Conservation (phyloP, 148 eudicot species). For the Rhododendron molle region DNA sequence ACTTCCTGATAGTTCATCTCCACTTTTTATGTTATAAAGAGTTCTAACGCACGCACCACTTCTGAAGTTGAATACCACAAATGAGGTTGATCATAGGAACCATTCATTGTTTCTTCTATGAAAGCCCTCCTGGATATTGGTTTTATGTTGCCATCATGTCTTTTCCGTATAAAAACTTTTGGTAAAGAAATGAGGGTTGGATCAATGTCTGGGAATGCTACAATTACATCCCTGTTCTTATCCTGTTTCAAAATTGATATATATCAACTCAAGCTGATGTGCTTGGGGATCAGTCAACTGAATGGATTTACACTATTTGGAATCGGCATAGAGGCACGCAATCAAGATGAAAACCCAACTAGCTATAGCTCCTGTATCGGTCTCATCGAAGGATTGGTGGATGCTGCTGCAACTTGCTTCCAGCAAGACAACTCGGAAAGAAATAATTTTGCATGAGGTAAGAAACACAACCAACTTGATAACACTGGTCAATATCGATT, state of each 20-base stretch:
- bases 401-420: neutral
- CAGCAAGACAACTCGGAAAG: neutral
- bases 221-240: conserved; percentile 55
- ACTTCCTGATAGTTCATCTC: conserved; percentile 41
- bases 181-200: conserved; percentile 25
- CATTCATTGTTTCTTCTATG: conserved; percentile 20
- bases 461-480: neutral
- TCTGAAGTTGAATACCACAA: conserved; percentile 54
- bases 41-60: conserved; percentile 35
- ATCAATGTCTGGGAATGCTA: conserved; percentile 47
- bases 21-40: conserved; percentile 31
- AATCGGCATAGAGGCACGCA: neutral
- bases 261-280: neutral
- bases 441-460: neutral
- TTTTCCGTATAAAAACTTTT: neutral
- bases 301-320: neutral
- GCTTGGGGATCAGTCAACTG: neutral
- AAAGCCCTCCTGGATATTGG: conserved; percentile 17
- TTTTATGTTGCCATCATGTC: neutral
- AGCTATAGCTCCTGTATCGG: neutral
- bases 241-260: conserved; percentile 29
- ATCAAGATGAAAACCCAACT: neutral
- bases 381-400: neutral
- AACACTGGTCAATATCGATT: neutral
- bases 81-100: conserved; percentile 44